These are phyloP conservation scores for Sonneratia alba DNA, from an alignment of 345 rosid genomes.

Conservation along the genomic window DNA sequence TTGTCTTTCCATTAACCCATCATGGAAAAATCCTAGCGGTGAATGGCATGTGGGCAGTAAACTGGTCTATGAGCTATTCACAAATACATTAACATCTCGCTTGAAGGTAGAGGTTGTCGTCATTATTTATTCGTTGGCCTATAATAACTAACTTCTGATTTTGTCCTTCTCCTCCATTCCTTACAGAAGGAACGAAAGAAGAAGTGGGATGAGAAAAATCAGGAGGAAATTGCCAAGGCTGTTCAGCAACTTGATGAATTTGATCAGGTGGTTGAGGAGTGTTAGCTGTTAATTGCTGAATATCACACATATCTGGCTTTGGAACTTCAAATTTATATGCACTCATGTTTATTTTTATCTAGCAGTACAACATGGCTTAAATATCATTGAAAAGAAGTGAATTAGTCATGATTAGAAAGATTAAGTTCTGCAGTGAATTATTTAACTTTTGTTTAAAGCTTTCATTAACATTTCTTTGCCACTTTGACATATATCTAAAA, in stretches of 20 bases:
- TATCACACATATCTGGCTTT: not conserved
- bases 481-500: not conserved
- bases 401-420: not conserved
- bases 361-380: not conserved
- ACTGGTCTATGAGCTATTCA: conserved; percentile 72
- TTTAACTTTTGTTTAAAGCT: not conserved
- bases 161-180: not conserved
- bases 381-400: not conserved
- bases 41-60: conserved; percentile 93
- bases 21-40: conserved; percentile 89
- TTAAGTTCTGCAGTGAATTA: not conserved
- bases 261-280: conserved; percentile 46
- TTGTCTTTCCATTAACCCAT: conserved; percentile 59
- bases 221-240: conserved; percentile 79
- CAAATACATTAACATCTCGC: conserved; percentile 56
- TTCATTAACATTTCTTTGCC: not conserved
- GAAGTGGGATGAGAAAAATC: conserved; percentile 81
- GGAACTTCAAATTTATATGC: not conserved
- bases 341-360: not conserved
- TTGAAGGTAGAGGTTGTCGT: conserved; percentile 46
- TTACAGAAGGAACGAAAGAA: conserved; percentile 72
- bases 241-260: conserved; percentile 65
- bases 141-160: conserved; percentile 10
- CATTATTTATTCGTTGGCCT: not conserved
- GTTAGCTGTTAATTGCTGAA: not conserved